A percentile compares a stretch with the other conserved stretches of the same genome.
phyloP scores from a whole-genome alignment of 2,329 filamentous ascomycete species.

The Aspergillus arachidicola region DNA sequence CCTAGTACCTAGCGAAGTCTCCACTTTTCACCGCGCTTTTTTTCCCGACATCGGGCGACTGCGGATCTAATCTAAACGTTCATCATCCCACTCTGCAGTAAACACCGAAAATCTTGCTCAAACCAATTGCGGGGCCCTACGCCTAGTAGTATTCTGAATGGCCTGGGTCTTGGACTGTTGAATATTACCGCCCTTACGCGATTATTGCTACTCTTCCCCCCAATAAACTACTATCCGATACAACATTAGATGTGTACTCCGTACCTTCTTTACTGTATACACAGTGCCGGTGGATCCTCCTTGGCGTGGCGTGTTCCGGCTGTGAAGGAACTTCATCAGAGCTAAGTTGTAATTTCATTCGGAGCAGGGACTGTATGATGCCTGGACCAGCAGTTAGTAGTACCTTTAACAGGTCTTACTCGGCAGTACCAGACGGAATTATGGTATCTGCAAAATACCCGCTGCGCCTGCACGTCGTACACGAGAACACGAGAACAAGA shows the following conservation, averaged over 20 bases:
- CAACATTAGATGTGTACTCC: background rate
- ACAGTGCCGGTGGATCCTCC: background rate
- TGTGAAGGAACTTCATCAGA: background rate
- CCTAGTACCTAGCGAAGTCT: background rate
- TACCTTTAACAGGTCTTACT: no score
- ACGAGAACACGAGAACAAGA: background rate
- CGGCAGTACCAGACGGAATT: background rate
- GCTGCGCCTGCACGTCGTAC: no score
- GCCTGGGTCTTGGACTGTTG: background rate
- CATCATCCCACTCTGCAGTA: constrained; percentile 17
- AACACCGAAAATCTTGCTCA: constrained; percentile 8
- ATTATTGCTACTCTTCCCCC: background rate
- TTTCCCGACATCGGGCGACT: constrained; percentile 27
- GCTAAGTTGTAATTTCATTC: background rate
- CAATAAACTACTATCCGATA: background rate
- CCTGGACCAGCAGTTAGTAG: background rate
- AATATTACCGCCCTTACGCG: background rate
- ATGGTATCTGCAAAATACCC: background rate
- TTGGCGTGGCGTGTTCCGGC: constrained; percentile 10
- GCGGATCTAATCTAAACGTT: constrained; percentile 26
- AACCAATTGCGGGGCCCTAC: constrained; percentile 9
- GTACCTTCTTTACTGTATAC: background rate
- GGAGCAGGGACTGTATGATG: background rate
- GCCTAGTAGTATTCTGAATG: background rate
- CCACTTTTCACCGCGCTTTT: background rate